phyloP scores from a whole-genome alignment of 169 alveolate genomes.

The Perkinsus olseni region DNA sequence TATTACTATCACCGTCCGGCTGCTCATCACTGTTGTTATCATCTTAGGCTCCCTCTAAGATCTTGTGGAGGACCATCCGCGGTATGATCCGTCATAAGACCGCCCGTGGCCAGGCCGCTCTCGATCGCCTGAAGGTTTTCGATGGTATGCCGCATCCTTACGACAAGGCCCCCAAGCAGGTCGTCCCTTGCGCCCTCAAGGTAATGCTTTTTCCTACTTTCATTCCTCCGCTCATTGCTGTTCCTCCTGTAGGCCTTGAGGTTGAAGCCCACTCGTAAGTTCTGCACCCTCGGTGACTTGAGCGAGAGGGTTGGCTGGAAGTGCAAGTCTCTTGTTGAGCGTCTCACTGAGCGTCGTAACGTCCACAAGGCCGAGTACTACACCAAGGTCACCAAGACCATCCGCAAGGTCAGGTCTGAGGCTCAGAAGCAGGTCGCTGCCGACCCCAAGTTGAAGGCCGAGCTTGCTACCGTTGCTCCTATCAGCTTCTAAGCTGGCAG shows the following conservation, averaged over 20 bases:
- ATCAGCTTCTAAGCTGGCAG: neutral
- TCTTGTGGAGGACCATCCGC: slow-evolving; percentile 93
- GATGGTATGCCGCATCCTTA: slow-evolving; percentile 92
- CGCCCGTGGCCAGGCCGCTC: slow-evolving; percentile 93
- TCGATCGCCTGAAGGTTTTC: slow-evolving; percentile 81
- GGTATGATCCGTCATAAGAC: slow-evolving; percentile 99
- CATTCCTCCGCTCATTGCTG: neutral
- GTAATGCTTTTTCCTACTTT: slow-evolving; percentile 38
- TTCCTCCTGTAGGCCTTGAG: slow-evolving; percentile 24
- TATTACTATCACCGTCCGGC: too few relatives aligned
- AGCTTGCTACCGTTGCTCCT: neutral
- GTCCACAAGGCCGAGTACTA: neutral
- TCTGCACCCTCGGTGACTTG: slow-evolving; percentile 74
- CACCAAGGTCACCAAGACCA: neutral
- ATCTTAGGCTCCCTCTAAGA: slow-evolving; percentile 82
- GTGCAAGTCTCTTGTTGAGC: neutral
- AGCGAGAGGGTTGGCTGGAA: slow-evolving; percentile 5
- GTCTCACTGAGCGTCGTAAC: slow-evolving; percentile 4
- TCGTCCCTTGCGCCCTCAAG: slow-evolving; percentile 86
- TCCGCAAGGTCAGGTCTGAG: neutral
- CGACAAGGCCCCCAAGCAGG: slow-evolving; percentile 82
- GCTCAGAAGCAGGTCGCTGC: neutral
- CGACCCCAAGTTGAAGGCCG: neutral
- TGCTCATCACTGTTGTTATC: neutral
- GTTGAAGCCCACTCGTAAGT: slow-evolving; percentile 67